Conservation (phyloP, 2,329 filamentous ascomycete species). For the Cytospora chrysosperma region DNA sequence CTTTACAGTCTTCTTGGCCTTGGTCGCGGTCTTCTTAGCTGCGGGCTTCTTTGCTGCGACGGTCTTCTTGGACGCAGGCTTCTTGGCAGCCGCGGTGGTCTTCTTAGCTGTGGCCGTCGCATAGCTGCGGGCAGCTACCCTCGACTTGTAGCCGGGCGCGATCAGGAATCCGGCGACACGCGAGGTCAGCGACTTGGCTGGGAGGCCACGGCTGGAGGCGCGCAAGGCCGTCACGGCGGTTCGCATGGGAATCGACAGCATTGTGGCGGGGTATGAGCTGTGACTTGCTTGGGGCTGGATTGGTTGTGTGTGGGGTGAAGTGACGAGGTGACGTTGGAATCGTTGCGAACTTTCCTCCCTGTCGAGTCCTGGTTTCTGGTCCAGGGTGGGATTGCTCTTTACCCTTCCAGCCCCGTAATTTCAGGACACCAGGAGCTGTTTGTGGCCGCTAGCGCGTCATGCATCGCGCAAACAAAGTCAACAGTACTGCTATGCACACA, state of each 20-base stretch:
- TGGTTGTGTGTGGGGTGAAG: constrained; percentile 7
- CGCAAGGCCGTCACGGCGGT: constrained; percentile 18
- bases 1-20: constrained; percentile 30
- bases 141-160: constrained; percentile 19
- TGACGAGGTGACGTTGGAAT: constrained; percentile 4
- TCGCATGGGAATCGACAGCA: constrained; percentile 15
- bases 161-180: constrained; percentile 21
- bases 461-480: background rate
- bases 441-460: constrained; percentile 2
- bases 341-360: background rate
- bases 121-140: constrained; percentile 24
- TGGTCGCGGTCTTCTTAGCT: constrained; percentile 26
- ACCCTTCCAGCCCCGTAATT: background rate
- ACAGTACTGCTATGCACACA: background rate
- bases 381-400: background rate
- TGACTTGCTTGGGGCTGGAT: background rate
- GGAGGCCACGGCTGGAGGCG: constrained; percentile 11
- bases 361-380: background rate
- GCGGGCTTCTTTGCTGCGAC: constrained; percentile 22
- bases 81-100: constrained; percentile 27
- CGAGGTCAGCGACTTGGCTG: constrained; percentile 16
- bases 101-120: constrained; percentile 23
- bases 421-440: background rate
- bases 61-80: constrained; percentile 27
- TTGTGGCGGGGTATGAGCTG: background rate